A percentile compares a stretch with the other conserved stretches of the same genome.
Evolutionary conservation across 352 stramenopile species (phyloP).

Genomic region (Pythium dissimile): DNA sequence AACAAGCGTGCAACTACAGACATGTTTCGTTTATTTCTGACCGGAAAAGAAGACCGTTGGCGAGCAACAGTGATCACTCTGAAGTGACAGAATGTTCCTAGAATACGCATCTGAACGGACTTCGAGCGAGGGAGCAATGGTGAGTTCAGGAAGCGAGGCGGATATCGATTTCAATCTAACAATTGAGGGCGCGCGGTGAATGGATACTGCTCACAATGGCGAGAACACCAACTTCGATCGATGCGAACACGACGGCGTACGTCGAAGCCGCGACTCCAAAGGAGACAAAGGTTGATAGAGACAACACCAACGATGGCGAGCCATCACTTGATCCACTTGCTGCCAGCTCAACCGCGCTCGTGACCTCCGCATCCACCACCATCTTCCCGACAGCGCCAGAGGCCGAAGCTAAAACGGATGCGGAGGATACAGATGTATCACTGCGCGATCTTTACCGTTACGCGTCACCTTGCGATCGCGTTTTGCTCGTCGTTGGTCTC

Average conservation of each 20-base stretch:
- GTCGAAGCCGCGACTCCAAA: conserved; percentile 16
- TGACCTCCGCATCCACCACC: conserved; percentile 9
- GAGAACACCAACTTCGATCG: not conserved
- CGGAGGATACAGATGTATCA: not conserved
- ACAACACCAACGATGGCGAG: not conserved
- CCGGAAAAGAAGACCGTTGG: too few species aligned
- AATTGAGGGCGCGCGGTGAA: too few species aligned
- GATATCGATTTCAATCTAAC: too few species aligned
- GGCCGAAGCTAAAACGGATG: not conserved
- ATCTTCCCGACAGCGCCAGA: not conserved
- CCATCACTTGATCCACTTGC: not conserved
- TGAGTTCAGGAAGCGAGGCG: too few species aligned
- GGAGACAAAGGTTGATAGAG: not conserved
- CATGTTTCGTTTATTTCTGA: too few species aligned
- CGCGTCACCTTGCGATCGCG: conserved; percentile 13
- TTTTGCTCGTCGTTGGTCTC: conserved; percentile 18
- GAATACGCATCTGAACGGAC: too few species aligned
- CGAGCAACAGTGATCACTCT: too few species aligned
- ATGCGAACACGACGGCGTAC: not conserved
- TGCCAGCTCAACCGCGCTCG: conserved; percentile 11
- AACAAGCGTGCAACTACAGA: too few species aligned
- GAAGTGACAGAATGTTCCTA: too few species aligned
- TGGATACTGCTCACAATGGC: not conserved
- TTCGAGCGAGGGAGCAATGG: too few species aligned
- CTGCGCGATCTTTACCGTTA: conserved; percentile 25